phyloP scores from a whole-genome alignment of 1,284 basidiomycete genomes.

The Athelia sp. region DNA sequence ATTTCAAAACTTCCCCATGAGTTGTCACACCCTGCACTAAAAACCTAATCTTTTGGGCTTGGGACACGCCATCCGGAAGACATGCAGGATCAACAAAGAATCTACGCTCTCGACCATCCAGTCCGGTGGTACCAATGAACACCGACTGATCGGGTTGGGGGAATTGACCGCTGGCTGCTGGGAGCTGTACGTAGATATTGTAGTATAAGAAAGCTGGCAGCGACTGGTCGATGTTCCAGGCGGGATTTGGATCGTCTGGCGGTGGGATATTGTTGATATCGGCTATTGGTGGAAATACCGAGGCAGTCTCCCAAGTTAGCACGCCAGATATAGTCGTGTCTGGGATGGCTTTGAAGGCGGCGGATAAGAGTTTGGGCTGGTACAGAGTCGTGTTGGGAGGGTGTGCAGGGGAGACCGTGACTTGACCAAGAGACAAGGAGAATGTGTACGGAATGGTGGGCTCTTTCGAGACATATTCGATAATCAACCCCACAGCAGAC shows the following conservation, averaged over 20 bases:
- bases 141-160: slow-evolving; percentile 32
- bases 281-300: slow-evolving; percentile 32
- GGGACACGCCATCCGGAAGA: slow-evolving; percentile 24
- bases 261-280: slow-evolving; percentile 27
- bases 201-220: slow-evolving; percentile 55
- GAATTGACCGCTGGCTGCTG: slow-evolving; percentile 17
- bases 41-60: slow-evolving; percentile 31
- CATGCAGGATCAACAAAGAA: slow-evolving; percentile 42
- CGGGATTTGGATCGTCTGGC: slow-evolving; percentile 45
- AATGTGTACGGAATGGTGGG: slow-evolving; percentile 33
- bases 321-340: slow-evolving; percentile 24
- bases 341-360: slow-evolving; percentile 19
- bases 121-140: slow-evolving; percentile 66
- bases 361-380: slow-evolving; percentile 25
- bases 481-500: slow-evolving; percentile 44
- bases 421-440: slow-evolving; percentile 51
- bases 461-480: slow-evolving; percentile 42
- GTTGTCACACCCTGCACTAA: slow-evolving; percentile 62
- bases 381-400: slow-evolving; percentile 17
- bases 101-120: slow-evolving; percentile 40
- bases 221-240: slow-evolving; percentile 45
- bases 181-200: slow-evolving; percentile 59
- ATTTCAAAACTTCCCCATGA: slow-evolving; percentile 47
- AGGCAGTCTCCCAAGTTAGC: slow-evolving; percentile 52
- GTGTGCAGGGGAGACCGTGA: slow-evolving; percentile 48